A percentile compares a stretch with the other conserved stretches of the same genome.
Evolutionary conservation across 768 basidiomycete genomes (phyloP).

Genomic region (Lyophyllum semitale): DNA sequence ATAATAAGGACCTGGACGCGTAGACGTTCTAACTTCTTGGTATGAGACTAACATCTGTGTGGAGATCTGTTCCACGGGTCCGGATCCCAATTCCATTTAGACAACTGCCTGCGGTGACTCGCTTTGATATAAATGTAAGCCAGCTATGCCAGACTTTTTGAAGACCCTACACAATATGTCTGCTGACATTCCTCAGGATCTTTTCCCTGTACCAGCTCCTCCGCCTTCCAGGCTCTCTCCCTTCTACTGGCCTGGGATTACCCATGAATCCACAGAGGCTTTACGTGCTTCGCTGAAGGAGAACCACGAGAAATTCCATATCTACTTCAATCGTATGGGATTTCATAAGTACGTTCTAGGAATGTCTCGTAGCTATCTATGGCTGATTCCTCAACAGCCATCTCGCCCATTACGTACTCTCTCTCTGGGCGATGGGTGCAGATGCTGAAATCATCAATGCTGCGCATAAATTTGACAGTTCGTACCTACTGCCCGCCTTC

Average conservation of each 20-base stretch:
- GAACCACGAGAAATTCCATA: slow-evolving; percentile 55
- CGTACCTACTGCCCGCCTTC: slow-evolving; percentile 34
- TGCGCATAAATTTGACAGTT: slow-evolving; percentile 33
- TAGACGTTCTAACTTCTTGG: too few species aligned
- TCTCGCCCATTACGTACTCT: slow-evolving; percentile 24
- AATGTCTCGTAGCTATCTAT: neutral
- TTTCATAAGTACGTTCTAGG: slow-evolving; percentile 36
- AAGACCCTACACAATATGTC: too few species aligned
- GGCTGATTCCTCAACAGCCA: slow-evolving; percentile 18
- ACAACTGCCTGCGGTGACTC: too few species aligned
- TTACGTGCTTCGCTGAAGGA: slow-evolving; percentile 44
- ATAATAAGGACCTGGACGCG: too few species aligned
- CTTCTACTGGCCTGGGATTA: slow-evolving; percentile 32
- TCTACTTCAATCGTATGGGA: slow-evolving; percentile 48
- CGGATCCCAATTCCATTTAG: too few species aligned
- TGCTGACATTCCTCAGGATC: slow-evolving; percentile 6
- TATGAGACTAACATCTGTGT: too few species aligned
- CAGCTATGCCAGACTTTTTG: too few species aligned
- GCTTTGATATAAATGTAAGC: too few species aligned
- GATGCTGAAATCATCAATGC: slow-evolving; percentile 31
- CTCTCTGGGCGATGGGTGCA: slow-evolving; percentile 12
- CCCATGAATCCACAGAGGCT: slow-evolving; percentile 36
- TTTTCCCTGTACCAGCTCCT: slow-evolving; percentile 18
- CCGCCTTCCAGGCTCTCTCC: slow-evolving; percentile 30
- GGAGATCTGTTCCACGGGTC: too few species aligned